A percentile compares a stretch with the other conserved stretches of the same genome.
Evolutionary conservation across 2,329 filamentous ascomycete species (phyloP).

Genomic region (Aspergillus niger): DNA sequence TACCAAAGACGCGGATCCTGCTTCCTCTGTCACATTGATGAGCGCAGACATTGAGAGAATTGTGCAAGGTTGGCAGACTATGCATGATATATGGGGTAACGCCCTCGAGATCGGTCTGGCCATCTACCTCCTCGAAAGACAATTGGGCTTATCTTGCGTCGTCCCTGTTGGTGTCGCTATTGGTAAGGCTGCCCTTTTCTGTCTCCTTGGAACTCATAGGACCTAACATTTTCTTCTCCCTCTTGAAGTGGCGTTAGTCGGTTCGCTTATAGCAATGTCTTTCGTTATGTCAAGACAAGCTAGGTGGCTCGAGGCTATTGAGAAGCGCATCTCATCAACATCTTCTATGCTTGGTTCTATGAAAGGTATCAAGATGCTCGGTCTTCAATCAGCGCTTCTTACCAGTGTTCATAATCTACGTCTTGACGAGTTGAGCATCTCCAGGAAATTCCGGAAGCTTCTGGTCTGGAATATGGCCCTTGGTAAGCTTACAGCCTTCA

Average conservation of each 20-base stretch:
- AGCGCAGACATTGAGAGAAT: slow-evolving; percentile 51
- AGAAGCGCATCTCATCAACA: slow-evolving; percentile 53
- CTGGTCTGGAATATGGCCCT: slow-evolving; percentile 46
- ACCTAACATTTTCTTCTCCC: neutral
- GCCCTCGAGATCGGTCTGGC: slow-evolving; percentile 49
- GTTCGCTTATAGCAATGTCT: slow-evolving; percentile 37
- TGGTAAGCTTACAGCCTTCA: slow-evolving; percentile 24
- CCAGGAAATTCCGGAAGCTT: slow-evolving; percentile 45
- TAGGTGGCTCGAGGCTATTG: slow-evolving; percentile 54
- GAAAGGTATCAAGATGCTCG: slow-evolving; percentile 56
- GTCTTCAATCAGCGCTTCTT: slow-evolving; percentile 46
- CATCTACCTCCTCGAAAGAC: slow-evolving; percentile 44
- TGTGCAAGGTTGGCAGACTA: slow-evolving; percentile 41
- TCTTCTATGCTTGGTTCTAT: slow-evolving; percentile 52
- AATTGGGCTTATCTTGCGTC: slow-evolving; percentile 48
- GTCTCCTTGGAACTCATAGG: neutral
- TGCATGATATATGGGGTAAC: slow-evolving; percentile 52
- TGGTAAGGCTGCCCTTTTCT: slow-evolving; percentile 28
- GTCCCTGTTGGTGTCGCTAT: slow-evolving; percentile 49
- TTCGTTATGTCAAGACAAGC: slow-evolving; percentile 45
- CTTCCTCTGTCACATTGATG: slow-evolving; percentile 48
- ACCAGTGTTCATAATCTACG: slow-evolving; percentile 43
- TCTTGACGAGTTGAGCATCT: slow-evolving; percentile 44
- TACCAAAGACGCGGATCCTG: slow-evolving; percentile 37
- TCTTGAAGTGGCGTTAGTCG: slow-evolving; percentile 37